phyloP scores from a whole-genome alignment of 1,139 yeast genomes.

The Geotrichum aggregatum region DNA sequence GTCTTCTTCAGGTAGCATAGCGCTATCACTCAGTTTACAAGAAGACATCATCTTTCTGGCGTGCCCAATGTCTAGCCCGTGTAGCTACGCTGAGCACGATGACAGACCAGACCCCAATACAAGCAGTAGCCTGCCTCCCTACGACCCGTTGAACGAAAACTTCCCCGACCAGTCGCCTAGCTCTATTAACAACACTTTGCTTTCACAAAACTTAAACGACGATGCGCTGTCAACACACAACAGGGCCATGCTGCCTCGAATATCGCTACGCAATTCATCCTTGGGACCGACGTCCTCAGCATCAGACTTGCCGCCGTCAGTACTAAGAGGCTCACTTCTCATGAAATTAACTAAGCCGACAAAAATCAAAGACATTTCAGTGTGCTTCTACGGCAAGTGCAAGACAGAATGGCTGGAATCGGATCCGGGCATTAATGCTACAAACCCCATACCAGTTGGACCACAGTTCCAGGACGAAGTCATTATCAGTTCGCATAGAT shows the following conservation, averaged over 20 bases:
- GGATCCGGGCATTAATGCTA: background rate
- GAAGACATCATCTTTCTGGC: constrained; percentile 12
- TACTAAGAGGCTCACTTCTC: constrained; percentile 74
- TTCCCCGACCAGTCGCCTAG: constrained; percentile 17
- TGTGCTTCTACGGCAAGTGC: constrained; percentile 62
- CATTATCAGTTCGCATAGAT: constrained; percentile 36
- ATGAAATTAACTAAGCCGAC: constrained; percentile 67
- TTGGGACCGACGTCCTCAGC: constrained; percentile 14
- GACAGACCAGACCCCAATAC: constrained; percentile 8
- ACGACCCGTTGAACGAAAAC: constrained; percentile 10
- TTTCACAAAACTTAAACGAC: background rate
- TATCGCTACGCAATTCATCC: constrained; percentile 8
- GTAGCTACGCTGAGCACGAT: constrained; percentile 22
- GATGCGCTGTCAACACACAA: too few relatives aligned
- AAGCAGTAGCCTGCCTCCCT: background rate
- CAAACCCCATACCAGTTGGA: constrained; percentile 21
- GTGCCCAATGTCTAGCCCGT: constrained; percentile 7
- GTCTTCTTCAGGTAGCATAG: constrained; percentile 35
- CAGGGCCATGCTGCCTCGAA: too few relatives aligned
- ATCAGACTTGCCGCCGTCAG: constrained; percentile 60
- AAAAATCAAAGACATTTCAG: constrained; percentile 58
- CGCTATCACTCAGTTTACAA: constrained; percentile 10
- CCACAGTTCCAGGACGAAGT: constrained; percentile 37
- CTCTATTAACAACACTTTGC: constrained; percentile 4
- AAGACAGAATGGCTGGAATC: constrained; percentile 82